These are phyloP conservation scores for Microsporum canis DNA, from an alignment of 2,329 filamentous ascomycete genomes.

Conservation along the genomic window DNA sequence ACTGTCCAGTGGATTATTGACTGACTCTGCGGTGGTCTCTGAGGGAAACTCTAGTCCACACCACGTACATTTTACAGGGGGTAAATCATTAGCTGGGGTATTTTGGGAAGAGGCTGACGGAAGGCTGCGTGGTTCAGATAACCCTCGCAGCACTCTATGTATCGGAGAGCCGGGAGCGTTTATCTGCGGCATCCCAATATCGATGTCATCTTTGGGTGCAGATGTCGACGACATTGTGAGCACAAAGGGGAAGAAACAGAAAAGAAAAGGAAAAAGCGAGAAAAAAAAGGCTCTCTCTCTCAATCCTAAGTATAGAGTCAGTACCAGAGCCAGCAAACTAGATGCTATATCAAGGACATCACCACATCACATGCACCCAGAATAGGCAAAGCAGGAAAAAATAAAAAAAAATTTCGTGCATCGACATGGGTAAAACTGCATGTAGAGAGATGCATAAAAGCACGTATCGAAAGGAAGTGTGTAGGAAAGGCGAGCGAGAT, in stretches of 20 bases:
- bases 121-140: conserved; percentile 8
- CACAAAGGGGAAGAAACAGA: not conserved
- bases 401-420: not conserved
- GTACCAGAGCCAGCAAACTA: not conserved
- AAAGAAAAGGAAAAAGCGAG: not conserved
- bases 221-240: conserved; percentile 1
- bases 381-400: not conserved
- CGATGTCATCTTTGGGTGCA: conserved; percentile 2
- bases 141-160: not conserved
- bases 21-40: conserved; percentile 15
- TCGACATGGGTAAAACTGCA: not conserved
- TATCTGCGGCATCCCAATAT: not conserved
- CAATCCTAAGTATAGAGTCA: not conserved
- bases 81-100: conserved; percentile 2
- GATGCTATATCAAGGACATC: not conserved
- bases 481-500: not conserved
- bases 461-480: not conserved
- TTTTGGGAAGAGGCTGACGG: conserved; percentile 4
- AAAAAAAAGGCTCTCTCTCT: not conserved
- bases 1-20: conserved; percentile 19
- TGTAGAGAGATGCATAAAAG: not conserved
- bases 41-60: conserved; percentile 27
- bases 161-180: not conserved
- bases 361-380: not conserved
- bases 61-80: conserved; percentile 25